phyloP scores from a whole-genome alignment of 495 filamentous ascomycete genomes.

The Glonium stellatum region DNA sequence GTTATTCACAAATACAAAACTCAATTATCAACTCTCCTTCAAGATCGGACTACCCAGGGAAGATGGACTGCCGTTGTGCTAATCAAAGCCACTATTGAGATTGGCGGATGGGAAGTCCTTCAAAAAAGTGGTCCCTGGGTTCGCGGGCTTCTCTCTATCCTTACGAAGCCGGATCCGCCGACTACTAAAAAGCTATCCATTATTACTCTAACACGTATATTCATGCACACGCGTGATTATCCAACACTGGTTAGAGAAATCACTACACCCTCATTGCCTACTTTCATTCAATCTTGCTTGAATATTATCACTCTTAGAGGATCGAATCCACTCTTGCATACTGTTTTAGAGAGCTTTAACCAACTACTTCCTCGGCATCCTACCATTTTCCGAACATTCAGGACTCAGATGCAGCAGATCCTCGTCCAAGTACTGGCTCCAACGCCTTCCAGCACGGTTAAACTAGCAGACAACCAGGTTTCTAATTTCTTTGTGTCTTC shows the following conservation, averaged over 20 bases:
- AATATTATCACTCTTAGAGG: conserved; percentile 51
- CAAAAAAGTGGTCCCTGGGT: conserved; percentile 65
- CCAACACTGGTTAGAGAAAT: conserved; percentile 79
- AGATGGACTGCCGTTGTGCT: conserved; percentile 71
- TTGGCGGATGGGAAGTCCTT: conserved; percentile 71
- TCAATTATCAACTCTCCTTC: conserved; percentile 64
- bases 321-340: conserved; percentile 46
- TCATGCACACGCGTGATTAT: conserved; percentile 70
- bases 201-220: conserved; percentile 72
- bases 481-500: not conserved
- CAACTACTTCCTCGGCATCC: conserved; percentile 69
- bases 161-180: conserved; percentile 65
- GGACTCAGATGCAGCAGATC: conserved; percentile 55
- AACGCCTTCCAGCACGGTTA: conserved; percentile 37
- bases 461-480: not conserved
- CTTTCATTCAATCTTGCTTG: conserved; percentile 65
- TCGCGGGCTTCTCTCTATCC: conserved; percentile 58
- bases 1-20: conserved; percentile 74
- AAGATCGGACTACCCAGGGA: conserved; percentile 61
- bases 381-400: conserved; percentile 70
- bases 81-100: conserved; percentile 72
- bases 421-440: conserved; percentile 52
- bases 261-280: conserved; percentile 71
- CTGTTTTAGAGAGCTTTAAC: conserved; percentile 56
- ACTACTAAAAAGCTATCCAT: conserved; percentile 65